Base-by-base conservation (phyloP, 352 stramenopile species). In the Pythium dissimile region DNA sequence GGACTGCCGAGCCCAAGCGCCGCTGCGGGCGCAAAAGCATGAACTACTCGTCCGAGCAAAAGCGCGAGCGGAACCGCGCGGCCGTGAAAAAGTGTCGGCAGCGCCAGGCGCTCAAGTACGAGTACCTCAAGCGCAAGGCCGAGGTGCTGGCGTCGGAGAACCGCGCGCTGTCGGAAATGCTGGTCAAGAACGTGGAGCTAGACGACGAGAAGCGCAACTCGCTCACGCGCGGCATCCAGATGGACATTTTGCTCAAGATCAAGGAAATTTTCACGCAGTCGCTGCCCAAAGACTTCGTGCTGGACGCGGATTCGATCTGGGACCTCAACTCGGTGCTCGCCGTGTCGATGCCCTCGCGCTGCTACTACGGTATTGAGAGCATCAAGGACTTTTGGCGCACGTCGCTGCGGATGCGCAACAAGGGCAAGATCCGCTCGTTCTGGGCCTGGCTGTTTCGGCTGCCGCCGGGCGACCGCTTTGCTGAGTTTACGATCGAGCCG, bases 381-480 rank as follows among this genome's bases (percentile, higher is more conserved):
- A 92, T 92, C 65, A 92, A 92, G 59, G 83, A 92, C 38, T 92
- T 92, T 51, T 92, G 83, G 83, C 77, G 80, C 34, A 92, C 83
- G 24, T 90, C 80, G 31, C 62, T 92, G 45, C 78, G 83, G 2
- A 92, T 92, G 83, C 80, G 83, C 61, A 92, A 92, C 69, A 92
- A 92, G 64, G 83, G 83, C 66, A 92, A 92, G 64, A 92, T 92
- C 63, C 80, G 83, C 15, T 90, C 80, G 41, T 92, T 92, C 64
- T 92, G 83, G 83, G 83, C 80, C 8, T 92, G 83, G 83, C 64
- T 92, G 3, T 92, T 92, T 54, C 83, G 83, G 0, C 49, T 92
- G 32, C 78, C 78, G 7, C 83, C 83, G 0, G 83, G 83, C 13
- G 83, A 92, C 46, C 78, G 83, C 26, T 92, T 92, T 61, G 65